Conservation (phyloP, 352 stramenopile genomes). For the Phytopythium ostracodes region DNA sequence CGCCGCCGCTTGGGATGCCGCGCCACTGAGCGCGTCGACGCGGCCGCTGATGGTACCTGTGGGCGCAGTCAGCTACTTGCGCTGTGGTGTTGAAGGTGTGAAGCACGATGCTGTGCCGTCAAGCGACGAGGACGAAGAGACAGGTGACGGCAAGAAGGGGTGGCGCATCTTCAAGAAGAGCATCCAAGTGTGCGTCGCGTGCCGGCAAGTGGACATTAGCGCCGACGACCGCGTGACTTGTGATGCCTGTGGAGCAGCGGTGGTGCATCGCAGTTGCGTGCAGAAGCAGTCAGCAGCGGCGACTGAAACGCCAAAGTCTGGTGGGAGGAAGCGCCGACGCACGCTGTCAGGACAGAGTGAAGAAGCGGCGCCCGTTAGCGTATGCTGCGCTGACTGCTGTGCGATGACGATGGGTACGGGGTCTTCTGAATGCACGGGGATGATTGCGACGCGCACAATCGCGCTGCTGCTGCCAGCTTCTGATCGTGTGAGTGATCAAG, state of each 20-base stretch:
- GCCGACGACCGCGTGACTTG: constrained; percentile 25
- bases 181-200: constrained; percentile 52
- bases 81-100: not conserved
- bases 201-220: constrained; percentile 50
- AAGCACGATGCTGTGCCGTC: not conserved
- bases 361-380: not conserved
- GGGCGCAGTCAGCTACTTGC: constrained; percentile 20
- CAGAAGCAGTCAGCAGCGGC: constrained; percentile 4
- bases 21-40: not conserved
- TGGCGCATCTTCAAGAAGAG: constrained; percentile 35
- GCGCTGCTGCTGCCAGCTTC: constrained; percentile 26
- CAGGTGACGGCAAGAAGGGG: no score
- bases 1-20: not conserved
- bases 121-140: constrained; percentile 12
- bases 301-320: constrained; percentile 13
- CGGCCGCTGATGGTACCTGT: constrained; percentile 34
- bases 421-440: no score
- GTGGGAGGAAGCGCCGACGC: constrained; percentile 22
- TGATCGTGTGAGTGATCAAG: not conserved
- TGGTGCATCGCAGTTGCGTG: constrained; percentile 37
- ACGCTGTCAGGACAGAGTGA: not conserved
- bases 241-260: constrained; percentile 20
- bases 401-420: not conserved
- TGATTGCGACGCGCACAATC: constrained; percentile 23
- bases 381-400: constrained; percentile 12